Evolutionary conservation across 169 alveolate genomes (phyloP).

Genomic region (Plasmodium inui): DNA sequence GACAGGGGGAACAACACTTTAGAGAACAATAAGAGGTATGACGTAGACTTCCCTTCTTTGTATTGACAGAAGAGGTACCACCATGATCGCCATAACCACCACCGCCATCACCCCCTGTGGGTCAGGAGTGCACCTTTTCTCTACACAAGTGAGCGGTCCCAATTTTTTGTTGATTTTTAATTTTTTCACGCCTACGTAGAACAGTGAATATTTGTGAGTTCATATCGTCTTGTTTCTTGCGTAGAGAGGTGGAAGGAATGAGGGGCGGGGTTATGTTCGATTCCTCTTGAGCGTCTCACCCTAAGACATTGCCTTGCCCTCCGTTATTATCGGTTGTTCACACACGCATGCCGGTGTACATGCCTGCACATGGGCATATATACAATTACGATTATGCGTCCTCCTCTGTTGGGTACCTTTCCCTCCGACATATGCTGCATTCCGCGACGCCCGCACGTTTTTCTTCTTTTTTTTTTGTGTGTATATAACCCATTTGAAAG

Average conservation of each 20-base stretch:
- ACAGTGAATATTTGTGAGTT: neutral
- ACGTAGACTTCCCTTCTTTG: conserved; percentile 39
- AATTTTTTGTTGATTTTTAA: conserved; percentile 22
- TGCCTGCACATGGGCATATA: neutral
- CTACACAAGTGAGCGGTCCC: neutral
- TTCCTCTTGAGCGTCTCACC: neutral
- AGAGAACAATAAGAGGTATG: conserved; percentile 30
- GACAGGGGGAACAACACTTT: neutral
- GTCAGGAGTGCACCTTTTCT: neutral
- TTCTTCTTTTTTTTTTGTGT: neutral
- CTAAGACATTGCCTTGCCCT: neutral
- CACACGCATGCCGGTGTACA: neutral
- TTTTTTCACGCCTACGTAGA: neutral
- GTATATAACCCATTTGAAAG: neutral
- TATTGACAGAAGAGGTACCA: neutral
- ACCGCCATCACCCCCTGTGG: neutral
- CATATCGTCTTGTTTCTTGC: neutral
- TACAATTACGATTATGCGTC: neutral
- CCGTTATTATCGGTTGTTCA: neutral
- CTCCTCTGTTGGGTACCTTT: neutral
- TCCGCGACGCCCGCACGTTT: neutral
- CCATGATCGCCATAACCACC: no score
- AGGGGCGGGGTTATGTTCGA: neutral
- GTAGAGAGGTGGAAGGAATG: neutral
- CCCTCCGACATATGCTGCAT: no score